These are phyloP conservation scores for Persicaria tinctoria DNA, from an alignment of 148 eudicot genomes.

Conservation along the genomic window DNA sequence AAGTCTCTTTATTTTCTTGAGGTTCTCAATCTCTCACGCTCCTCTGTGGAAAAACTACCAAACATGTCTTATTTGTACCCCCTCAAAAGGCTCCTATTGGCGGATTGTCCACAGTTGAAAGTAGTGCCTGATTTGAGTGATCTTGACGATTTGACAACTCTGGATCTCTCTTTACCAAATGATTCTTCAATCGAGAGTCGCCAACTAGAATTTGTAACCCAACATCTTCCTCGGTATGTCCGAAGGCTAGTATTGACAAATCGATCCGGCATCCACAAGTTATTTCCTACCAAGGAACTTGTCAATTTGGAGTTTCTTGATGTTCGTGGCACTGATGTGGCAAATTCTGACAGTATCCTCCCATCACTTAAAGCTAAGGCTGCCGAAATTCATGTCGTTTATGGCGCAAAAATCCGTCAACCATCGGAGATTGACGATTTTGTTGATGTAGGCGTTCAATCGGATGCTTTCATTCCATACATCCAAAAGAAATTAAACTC, in stretches of 20 bases:
- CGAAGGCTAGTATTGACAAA: background rate
- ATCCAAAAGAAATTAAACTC: background rate
- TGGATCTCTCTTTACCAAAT: background rate
- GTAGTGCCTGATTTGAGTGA: background rate
- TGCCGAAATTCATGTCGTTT: background rate
- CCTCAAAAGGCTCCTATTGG: background rate
- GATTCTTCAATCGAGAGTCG: background rate
- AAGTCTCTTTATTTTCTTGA: background rate
- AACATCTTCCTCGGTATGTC: background rate
- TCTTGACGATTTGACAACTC: background rate
- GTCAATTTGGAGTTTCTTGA: background rate
- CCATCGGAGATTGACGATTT: too few relatives aligned
- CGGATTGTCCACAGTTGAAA: background rate
- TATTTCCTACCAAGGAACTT: background rate
- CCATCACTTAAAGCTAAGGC: background rate
- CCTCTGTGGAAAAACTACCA: background rate
- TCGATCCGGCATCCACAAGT: background rate
- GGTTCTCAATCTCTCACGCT: constrained; percentile 1
- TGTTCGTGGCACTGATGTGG: background rate
- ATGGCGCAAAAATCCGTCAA: too few relatives aligned
- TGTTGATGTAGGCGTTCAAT: too few relatives aligned
- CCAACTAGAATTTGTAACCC: background rate
- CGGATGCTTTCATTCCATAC: background rate
- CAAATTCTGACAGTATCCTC: background rate
- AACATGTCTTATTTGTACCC: too few relatives aligned